Evolutionary conservation across 2,329 filamentous ascomycete species (phyloP).

Genomic region (Ophiobolus disseminans): DNA sequence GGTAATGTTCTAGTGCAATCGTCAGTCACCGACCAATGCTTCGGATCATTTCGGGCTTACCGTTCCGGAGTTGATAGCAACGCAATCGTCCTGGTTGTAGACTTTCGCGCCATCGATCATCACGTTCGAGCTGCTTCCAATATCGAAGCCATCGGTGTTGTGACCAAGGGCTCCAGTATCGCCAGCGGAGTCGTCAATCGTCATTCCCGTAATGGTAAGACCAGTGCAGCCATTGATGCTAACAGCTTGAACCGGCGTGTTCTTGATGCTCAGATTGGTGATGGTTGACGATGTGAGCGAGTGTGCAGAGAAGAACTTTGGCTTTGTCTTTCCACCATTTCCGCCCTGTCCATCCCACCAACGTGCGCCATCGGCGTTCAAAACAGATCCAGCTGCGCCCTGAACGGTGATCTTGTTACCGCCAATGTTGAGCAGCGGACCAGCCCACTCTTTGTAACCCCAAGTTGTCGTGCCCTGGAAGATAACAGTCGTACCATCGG

Average conservation of each 20-base stretch:
- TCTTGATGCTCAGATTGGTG: constrained; percentile 58
- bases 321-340: constrained; percentile 54
- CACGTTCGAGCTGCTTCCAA: constrained; percentile 57
- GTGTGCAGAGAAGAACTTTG: constrained; percentile 63
- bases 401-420: constrained; percentile 66
- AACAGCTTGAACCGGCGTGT: constrained; percentile 63
- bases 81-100: constrained; percentile 66
- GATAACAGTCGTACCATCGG: constrained; percentile 60
- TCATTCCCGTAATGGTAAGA: constrained; percentile 58
- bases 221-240: constrained; percentile 53
- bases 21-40: constrained; percentile 6
- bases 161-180: constrained; percentile 46
- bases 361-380: constrained; percentile 64
- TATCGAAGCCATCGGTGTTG: constrained; percentile 66
- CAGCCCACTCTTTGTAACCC: constrained; percentile 69
- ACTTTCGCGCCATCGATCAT: constrained; percentile 59
- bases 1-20: constrained; percentile 30
- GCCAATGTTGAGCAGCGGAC: constrained; percentile 67
- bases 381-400: constrained; percentile 60
- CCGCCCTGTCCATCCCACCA: constrained; percentile 60
- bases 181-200: constrained; percentile 64
- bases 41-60: constrained; percentile 18
- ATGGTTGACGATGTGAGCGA: constrained; percentile 59
- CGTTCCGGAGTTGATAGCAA: constrained; percentile 64
- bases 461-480: constrained; percentile 71